Evolutionary conservation across 805 yeast species (phyloP).

Genomic region (Nakazawaea populi): DNA sequence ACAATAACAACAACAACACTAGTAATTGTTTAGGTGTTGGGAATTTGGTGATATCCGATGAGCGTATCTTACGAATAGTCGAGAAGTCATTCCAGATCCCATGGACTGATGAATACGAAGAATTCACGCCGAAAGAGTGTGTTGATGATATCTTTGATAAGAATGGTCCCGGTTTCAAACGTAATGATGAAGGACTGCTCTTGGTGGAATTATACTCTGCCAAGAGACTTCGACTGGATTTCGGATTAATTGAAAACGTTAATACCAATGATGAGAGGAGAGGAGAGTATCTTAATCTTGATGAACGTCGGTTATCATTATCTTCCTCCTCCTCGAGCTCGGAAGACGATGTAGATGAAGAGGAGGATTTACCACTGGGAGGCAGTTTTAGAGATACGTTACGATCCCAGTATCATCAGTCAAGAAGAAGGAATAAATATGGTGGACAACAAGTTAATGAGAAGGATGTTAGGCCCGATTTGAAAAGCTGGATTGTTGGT

Average conservation of each 20-base stretch:
- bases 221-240: neutral
- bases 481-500: slow-evolving; percentile 35
- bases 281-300: too few species aligned
- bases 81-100: slow-evolving; percentile 25
- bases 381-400: neutral
- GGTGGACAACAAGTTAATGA: slow-evolving; percentile 23
- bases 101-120: slow-evolving; percentile 29
- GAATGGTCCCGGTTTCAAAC: slow-evolving; percentile 67
- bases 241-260: neutral
- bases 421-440: slow-evolving; percentile 4
- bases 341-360: slow-evolving; percentile 1
- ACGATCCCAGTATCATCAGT: neutral
- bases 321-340: neutral
- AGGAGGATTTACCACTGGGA: neutral
- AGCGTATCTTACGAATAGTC: slow-evolving; percentile 12
- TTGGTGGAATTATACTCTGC: slow-evolving; percentile 29
- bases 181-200: slow-evolving; percentile 37
- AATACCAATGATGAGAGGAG: neutral
- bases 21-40: slow-evolving; percentile 1
- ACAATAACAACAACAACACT: neutral
- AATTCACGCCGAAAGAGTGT: slow-evolving; percentile 64
- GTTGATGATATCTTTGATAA: slow-evolving; percentile 63
- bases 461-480: slow-evolving; percentile 25
- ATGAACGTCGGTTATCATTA: too few species aligned
- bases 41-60: slow-evolving; percentile 12